Evolutionary conservation across 495 filamentous ascomycete genomes (phyloP).

Genomic region (Lindgomyces ingoldianus): DNA sequence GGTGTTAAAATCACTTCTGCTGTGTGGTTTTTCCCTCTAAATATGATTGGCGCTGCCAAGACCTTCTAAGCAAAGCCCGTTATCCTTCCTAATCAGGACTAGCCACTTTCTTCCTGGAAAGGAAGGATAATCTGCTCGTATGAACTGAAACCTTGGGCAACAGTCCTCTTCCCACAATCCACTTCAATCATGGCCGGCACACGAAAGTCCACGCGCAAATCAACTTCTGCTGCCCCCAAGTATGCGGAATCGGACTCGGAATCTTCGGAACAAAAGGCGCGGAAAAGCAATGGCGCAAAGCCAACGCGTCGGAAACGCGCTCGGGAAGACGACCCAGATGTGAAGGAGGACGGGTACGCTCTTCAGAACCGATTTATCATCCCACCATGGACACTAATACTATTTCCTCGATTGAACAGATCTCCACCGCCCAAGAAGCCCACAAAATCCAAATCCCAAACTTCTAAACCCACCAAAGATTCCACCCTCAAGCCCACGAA

Average conservation of each 20-base stretch:
- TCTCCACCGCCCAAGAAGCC: slow-evolving; percentile 23
- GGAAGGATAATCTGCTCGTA: too few species aligned
- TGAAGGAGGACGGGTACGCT: not conserved
- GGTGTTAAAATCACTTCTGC: too few species aligned
- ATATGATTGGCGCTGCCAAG: too few species aligned
- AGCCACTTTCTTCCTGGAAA: too few species aligned
- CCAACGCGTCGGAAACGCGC: slow-evolving; percentile 22
- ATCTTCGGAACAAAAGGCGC: slow-evolving; percentile 2
- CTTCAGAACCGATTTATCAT: too few species aligned
- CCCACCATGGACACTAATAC: too few species aligned
- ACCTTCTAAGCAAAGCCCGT: too few species aligned
- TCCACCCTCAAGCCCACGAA: slow-evolving; percentile 2
- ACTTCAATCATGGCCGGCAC: slow-evolving; percentile 22
- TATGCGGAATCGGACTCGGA: slow-evolving; percentile 13
- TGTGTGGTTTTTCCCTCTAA: too few species aligned
- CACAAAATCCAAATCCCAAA: slow-evolving; percentile 13
- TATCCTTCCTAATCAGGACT: too few species aligned
- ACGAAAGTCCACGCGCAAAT: slow-evolving; percentile 24
- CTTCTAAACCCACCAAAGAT: not conserved
- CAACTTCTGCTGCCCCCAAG: slow-evolving; percentile 16
- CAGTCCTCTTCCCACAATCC: too few species aligned
- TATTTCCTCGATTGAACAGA: too few species aligned
- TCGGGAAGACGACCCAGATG: slow-evolving; percentile 8
- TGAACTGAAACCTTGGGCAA: too few species aligned
- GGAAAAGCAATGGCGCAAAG: slow-evolving; percentile 25